Evolutionary conservation across 495 filamentous ascomycete species (phyloP), one percentile per base, ranked within the genome.

Genomic region (Tuber aestivum): DNA sequence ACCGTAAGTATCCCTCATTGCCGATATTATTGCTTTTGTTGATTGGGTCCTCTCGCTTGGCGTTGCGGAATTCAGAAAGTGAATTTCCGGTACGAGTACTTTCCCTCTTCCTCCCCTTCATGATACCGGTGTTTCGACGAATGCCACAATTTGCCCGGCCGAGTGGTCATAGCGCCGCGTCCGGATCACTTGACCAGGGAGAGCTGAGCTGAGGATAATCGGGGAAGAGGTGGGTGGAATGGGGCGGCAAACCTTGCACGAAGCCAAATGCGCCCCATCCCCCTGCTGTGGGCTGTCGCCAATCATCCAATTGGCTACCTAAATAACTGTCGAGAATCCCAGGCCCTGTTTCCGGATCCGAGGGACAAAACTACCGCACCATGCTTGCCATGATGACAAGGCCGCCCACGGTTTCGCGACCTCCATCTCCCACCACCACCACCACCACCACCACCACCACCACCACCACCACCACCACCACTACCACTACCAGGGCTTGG

Each of bases 11-110:
- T 32, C 14, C n/a, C n/a, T 32, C 32, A 32, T 14, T 65, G 12
- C 56, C n/a, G 27, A 65, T 65, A 65, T 65, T 65, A 32, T 65
- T 65, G 27, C 56, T 65, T 65, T 65, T 65, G 27, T 65, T 65
- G 56, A 32, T 65, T 32, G 56, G 56, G 27, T 3, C n/a, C 27
- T 32, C 56, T 65, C 56, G 56, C 56, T 65, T 65, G 56, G 56
- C 56, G 56, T 18, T 65, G n/a, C 56, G n/a, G 56, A 32, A 32
- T 65, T 65, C 56, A 65, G 56, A 65, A 65, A 23, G 8, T 56
- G 48, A 65, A 65, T 65, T 32, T 12, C n/a, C n/a, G n/a, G n/a
- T n/a, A n/a, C n/a, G n/a, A n/a, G n/a, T n/a, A n/a, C n/a, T n/a
- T n/a, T n/a, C n/a, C n/a, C n/a, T n/a, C 56, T 65, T 3, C 56